These are phyloP conservation scores for Sarocladiaceae sp. DNA, from an alignment of 2,329 filamentous ascomycete species.

Conservation along the genomic window DNA sequence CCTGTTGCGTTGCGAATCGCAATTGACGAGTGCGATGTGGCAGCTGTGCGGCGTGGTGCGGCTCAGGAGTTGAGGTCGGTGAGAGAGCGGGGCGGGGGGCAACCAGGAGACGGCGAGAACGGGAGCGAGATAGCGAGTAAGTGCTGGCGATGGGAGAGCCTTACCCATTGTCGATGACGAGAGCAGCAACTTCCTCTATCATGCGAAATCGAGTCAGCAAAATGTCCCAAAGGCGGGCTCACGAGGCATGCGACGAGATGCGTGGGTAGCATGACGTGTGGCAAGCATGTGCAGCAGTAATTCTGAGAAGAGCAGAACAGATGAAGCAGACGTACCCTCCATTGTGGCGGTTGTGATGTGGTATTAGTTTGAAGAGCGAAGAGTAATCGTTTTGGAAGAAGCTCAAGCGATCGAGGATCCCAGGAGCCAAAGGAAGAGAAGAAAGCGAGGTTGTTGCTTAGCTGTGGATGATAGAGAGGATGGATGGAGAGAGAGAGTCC, in stretches of 20 bases:
- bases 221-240: slow-evolving; percentile 13
- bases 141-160: slow-evolving; percentile 41
- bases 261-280: slow-evolving; percentile 9
- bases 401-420: slow-evolving; percentile 20
- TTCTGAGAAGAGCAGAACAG: slow-evolving; percentile 21
- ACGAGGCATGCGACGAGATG: slow-evolving; percentile 14
- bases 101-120: slow-evolving; percentile 12
- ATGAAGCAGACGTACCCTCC: slow-evolving; percentile 45
- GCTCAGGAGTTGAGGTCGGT: slow-evolving; percentile 26
- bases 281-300: slow-evolving; percentile 16
- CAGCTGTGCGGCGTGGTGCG: slow-evolving; percentile 6
- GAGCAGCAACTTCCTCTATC: slow-evolving; percentile 99
- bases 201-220: slow-evolving; percentile 38
- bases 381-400: slow-evolving; percentile 12
- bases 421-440: slow-evolving; percentile 24
- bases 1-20: neutral
- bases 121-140: slow-evolving; percentile 31
- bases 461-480: slow-evolving; percentile 23
- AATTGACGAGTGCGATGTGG: neutral
- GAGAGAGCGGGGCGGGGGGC: slow-evolving; percentile 26
- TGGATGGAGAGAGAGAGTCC: slow-evolving; percentile 20
- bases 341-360: slow-evolving; percentile 44
- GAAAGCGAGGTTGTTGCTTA: slow-evolving; percentile 24
- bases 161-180: slow-evolving; percentile 99
- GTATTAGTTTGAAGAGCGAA: slow-evolving; percentile 12